phyloP scores from a whole-genome alignment of 129 eudicot genomes.

The Saposhnikovia divaricata region DNA sequence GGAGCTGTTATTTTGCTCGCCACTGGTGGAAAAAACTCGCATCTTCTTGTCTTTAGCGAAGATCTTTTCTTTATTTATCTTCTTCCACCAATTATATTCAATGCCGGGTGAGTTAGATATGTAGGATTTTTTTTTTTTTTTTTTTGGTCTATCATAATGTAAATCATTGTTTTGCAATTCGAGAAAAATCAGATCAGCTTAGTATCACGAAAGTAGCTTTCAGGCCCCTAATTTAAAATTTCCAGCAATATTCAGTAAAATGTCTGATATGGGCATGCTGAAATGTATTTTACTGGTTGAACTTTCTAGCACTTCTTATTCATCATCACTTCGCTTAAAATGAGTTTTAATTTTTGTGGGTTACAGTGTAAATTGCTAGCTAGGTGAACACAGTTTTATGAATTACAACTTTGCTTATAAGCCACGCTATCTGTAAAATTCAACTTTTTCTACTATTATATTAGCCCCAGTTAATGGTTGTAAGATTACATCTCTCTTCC shows the following conservation, averaged over 20 bases:
- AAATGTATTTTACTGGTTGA: too few species aligned
- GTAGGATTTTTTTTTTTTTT: neutral
- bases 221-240: neutral
- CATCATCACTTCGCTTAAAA: neutral
- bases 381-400: neutral
- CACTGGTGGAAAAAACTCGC: constrained; percentile 77
- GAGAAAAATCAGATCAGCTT: neutral
- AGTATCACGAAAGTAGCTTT: neutral
- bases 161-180: neutral
- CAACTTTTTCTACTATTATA: too few species aligned
- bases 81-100: constrained; percentile 90
- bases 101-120: constrained; percentile 59
- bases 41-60: constrained; percentile 74
- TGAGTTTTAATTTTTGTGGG: neutral
- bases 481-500: too few species aligned
- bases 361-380: neutral
- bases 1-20: constrained; percentile 64
- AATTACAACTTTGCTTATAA: neutral
- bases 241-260: too few species aligned
- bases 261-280: too few species aligned
- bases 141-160: neutral
- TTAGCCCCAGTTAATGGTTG: too few species aligned
- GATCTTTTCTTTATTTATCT: constrained; percentile 90
- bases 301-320: too few species aligned
- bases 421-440: neutral